phyloP scores from a whole-genome alignment of 768 basidiomycete species.

The Leucosporidium creatinivorum region DNA sequence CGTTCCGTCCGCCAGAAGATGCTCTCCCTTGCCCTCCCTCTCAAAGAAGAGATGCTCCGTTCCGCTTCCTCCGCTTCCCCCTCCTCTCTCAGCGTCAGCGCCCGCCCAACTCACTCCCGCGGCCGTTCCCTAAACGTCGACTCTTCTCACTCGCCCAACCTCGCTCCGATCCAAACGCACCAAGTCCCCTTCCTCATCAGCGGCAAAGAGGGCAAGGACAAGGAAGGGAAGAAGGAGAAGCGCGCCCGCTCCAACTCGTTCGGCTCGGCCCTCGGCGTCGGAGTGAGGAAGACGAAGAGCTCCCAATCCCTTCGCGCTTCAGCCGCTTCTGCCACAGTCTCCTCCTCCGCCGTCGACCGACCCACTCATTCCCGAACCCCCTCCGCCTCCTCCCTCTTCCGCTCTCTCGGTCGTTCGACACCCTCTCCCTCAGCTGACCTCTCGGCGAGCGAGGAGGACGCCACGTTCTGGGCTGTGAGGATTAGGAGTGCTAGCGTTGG shows the following conservation, averaged over 20 bases:
- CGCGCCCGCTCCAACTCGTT: not conserved
- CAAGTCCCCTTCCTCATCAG: too few species aligned
- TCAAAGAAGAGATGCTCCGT: conserved; percentile 87
- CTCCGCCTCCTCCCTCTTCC: not conserved
- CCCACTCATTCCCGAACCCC: conserved; percentile 2
- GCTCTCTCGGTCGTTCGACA: not conserved
- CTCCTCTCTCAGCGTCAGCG: conserved; percentile 41
- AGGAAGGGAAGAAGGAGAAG: not conserved
- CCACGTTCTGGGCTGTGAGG: conserved; percentile 56
- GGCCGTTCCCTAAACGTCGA: conserved; percentile 11
- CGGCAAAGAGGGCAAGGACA: not conserved
- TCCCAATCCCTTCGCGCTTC: not conserved
- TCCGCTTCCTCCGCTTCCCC: conserved; percentile 58
- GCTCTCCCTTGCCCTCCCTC: conserved; percentile 67
- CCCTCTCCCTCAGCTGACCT: conserved; percentile 52
- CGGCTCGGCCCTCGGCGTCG: not conserved
- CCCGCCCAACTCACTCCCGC: conserved; percentile 45
- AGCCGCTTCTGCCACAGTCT: too few species aligned
- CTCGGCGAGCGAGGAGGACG: conserved; percentile 30
- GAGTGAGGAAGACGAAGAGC: conserved; percentile 1
- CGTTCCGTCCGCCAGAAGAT: conserved; percentile 65
- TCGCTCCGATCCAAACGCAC: too few species aligned
- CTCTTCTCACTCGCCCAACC: not conserved
- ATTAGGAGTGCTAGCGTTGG: conserved; percentile 62
- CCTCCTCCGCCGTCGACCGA: conserved; percentile 23